Conservation (phyloP, 352 stramenopile genomes). For the Pythium apleroticum region DNA sequence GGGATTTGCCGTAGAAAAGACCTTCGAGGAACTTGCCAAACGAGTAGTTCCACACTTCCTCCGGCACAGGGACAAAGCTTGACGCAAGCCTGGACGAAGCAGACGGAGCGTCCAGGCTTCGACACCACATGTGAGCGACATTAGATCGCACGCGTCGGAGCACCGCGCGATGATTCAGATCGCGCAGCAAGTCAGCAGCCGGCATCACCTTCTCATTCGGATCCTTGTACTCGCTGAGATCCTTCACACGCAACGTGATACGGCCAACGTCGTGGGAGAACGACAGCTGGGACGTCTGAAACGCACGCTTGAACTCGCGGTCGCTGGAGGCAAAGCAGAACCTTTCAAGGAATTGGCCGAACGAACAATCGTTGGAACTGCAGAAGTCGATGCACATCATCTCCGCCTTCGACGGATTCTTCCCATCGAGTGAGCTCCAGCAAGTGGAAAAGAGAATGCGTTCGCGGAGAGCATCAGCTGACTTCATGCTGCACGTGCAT, state of each 20-base stretch:
- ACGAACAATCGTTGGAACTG: slow-evolving; percentile 77
- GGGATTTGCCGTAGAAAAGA: slow-evolving; percentile 80
- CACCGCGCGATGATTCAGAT: slow-evolving; percentile 62
- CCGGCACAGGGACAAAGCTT: slow-evolving; percentile 57
- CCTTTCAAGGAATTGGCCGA: slow-evolving; percentile 78
- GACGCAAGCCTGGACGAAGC: slow-evolving; percentile 37
- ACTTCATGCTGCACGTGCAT: slow-evolving; percentile 68
- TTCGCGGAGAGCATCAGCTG: slow-evolving; percentile 56
- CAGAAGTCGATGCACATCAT: slow-evolving; percentile 91
- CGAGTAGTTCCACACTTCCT: slow-evolving; percentile 82
- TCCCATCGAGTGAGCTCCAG: slow-evolving; percentile 78
- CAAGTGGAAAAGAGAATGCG: slow-evolving; percentile 83
- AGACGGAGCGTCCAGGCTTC: slow-evolving; percentile 34
- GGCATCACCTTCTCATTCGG: slow-evolving; percentile 48
- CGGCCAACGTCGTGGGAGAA: slow-evolving; percentile 83
- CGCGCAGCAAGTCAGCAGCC: slow-evolving; percentile 53
- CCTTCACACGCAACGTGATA: slow-evolving; percentile 69
- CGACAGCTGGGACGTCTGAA: slow-evolving; percentile 75
- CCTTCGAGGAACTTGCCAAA: slow-evolving; percentile 89
- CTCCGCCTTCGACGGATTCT: slow-evolving; percentile 76
- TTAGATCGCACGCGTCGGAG: slow-evolving; percentile 61
- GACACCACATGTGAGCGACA: slow-evolving; percentile 69
- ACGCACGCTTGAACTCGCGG: slow-evolving; percentile 76
- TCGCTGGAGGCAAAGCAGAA: slow-evolving; percentile 78
- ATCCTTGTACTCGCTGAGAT: slow-evolving; percentile 71